Conservation (phyloP, 257 asterid species). For the Forsythia suspensa region DNA sequence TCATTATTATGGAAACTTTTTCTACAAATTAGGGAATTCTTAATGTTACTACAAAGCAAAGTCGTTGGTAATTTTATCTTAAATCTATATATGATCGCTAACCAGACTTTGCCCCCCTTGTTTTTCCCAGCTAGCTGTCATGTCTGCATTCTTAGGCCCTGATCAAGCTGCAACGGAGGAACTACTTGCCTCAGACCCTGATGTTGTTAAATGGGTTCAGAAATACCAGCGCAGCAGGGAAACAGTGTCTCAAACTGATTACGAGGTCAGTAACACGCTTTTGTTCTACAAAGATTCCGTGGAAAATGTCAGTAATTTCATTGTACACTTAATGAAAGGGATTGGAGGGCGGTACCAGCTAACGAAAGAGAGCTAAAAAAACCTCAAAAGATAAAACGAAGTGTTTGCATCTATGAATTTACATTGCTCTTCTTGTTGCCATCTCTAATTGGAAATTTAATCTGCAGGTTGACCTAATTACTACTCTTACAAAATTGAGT, state of each 20-base stretch:
- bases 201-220: conserved; percentile 85
- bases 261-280: conserved; percentile 50
- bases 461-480: conserved; percentile 88
- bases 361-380: not conserved
- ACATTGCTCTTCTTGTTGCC: not conserved
- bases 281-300: not conserved
- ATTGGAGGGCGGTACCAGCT: not conserved
- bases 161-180: conserved; percentile 87
- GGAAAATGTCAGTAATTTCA: not conserved
- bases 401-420: not conserved
- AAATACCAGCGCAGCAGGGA: conserved; percentile 97
- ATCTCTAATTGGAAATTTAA: not conserved
- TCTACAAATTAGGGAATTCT: not conserved
- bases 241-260: conserved; percentile 90
- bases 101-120: not conserved
- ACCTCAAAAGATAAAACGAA: not conserved
- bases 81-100: not conserved
- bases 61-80: not conserved
- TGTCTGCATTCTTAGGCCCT: conserved; percentile 94
- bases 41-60: not conserved
- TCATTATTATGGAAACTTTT: not conserved
- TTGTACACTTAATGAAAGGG: not conserved
- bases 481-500: conserved; percentile 73
- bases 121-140: conserved; percentile 71
- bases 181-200: conserved; percentile 72